phyloP scores from a whole-genome alignment of 192 early-diverging fungal genomes.

The Linnemannia zychae region DNA sequence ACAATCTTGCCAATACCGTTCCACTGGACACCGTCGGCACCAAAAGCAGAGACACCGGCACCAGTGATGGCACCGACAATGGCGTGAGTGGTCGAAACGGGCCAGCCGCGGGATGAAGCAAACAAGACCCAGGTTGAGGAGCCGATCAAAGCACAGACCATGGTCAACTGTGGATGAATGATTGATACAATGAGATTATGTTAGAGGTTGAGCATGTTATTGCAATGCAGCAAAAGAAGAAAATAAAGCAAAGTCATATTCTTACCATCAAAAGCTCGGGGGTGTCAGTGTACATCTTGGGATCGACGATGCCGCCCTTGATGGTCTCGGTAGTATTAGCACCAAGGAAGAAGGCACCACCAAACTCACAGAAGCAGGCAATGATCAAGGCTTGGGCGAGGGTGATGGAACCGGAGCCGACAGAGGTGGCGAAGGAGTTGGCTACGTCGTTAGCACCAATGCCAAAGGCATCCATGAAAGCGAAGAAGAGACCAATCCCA shows the following conservation, averaged over 20 bases:
- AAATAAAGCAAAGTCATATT: background rate
- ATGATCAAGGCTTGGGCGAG: constrained; percentile 79
- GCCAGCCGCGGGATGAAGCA: constrained; percentile 76
- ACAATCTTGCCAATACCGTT: constrained; percentile 30
- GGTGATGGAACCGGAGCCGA: constrained; percentile 84
- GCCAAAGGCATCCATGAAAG: constrained; percentile 80
- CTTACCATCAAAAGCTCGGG: constrained; percentile 80
- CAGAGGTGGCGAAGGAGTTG: constrained; percentile 89
- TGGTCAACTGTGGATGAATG: constrained; percentile 67
- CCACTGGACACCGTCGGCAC: constrained; percentile 76
- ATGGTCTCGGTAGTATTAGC: constrained; percentile 82
- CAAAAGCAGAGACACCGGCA: constrained; percentile 83
- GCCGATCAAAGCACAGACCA: constrained; percentile 85
- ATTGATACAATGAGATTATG: background rate
- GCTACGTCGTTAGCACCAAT: constrained; percentile 91
- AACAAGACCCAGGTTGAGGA: constrained; percentile 84
- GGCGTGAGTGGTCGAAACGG: constrained; percentile 87
- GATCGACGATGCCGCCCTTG: constrained; percentile 77
- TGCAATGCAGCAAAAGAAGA: background rate
- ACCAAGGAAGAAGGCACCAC: constrained; percentile 82
- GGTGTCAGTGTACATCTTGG: constrained; percentile 63
- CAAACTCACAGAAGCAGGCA: constrained; percentile 85
- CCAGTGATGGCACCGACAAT: constrained; percentile 86
- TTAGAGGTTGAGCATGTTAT: background rate
- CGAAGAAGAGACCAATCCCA: constrained; percentile 70